Evolutionary conservation across 768 basidiomycete genomes (phyloP).

Genomic region (Epithele typhae): DNA sequence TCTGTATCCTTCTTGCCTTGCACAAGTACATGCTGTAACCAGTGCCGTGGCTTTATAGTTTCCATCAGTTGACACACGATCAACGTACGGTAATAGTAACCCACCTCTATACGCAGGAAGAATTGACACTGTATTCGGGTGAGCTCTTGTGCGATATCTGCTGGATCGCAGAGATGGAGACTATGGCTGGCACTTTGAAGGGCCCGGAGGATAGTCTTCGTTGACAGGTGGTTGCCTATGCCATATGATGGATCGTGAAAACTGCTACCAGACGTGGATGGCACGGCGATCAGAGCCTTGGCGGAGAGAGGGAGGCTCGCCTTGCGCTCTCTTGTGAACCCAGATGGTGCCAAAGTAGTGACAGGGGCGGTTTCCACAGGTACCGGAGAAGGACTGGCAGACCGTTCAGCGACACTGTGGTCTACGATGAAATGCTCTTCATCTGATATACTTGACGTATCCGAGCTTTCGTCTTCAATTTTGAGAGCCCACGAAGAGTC

Average conservation of each 20-base stretch:
- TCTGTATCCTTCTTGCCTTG: conserved; percentile 62
- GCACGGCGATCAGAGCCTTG: conserved; percentile 35
- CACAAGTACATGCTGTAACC: conserved; percentile 75
- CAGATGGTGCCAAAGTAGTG: not conserved
- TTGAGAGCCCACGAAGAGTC: conserved; percentile 77
- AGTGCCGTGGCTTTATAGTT: conserved; percentile 69
- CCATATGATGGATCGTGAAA: conserved; percentile 12
- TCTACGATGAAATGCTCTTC: conserved; percentile 40
- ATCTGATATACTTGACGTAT: conserved; percentile 48
- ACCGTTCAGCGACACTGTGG: conserved; percentile 16
- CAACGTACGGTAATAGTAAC: conserved; percentile 19
- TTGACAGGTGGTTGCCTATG: conserved; percentile 33
- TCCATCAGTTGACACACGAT: not conserved
- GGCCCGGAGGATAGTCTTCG: conserved; percentile 60
- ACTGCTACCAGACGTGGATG: conserved; percentile 17
- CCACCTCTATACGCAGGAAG: conserved; percentile 76
- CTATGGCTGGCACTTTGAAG: conserved; percentile 56
- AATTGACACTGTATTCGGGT: conserved; percentile 65
- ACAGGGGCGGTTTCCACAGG: not conserved
- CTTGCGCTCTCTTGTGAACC: conserved; percentile 54
- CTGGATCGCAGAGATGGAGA: conserved; percentile 51
- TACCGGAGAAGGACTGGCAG: conserved; percentile 7
- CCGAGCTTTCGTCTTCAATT: conserved; percentile 63
- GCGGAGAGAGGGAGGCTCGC: conserved; percentile 57
- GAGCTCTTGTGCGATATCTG: conserved; percentile 81